Percentiles rank a stretch among this genome's conserved stretches.
Evolutionary conservation across 768 basidiomycete species (phyloP).

Genomic region (Saitozyma podzolica): DNA sequence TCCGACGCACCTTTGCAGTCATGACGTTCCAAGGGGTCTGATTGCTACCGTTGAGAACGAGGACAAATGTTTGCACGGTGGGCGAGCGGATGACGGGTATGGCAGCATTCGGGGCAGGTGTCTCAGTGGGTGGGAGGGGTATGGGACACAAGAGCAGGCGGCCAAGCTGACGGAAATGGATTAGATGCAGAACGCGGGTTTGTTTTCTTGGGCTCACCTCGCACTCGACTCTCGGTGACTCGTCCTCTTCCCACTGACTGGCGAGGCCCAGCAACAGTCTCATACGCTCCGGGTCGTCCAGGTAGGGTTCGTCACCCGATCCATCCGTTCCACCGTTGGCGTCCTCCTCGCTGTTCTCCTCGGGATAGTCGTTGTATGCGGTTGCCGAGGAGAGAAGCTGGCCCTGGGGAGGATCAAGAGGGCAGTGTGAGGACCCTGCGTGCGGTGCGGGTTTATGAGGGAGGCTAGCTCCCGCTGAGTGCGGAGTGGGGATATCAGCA

Average conservation of each 20-base stretch:
- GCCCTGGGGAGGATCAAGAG: constrained; percentile 35
- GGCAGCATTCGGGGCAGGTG: constrained; percentile 3
- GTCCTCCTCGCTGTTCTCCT: constrained; percentile 33
- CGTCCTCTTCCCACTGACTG: constrained; percentile 38
- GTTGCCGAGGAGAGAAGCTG: constrained; percentile 29
- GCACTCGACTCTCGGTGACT: constrained; percentile 37
- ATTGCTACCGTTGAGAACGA: constrained; percentile 33
- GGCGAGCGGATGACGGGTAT: constrained; percentile 22
- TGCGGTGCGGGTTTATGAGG: no score
- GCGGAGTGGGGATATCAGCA: no score
- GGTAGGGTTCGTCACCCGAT: constrained; percentile 37
- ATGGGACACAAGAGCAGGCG: constrained; percentile 25
- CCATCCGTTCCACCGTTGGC: constrained; percentile 23
- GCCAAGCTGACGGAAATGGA: constrained; percentile 29
- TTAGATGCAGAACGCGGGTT: background rate
- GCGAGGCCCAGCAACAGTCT: constrained; percentile 41
- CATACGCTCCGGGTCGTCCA: constrained; percentile 39
- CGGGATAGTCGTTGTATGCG: constrained; percentile 10
- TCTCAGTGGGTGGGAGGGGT: constrained; percentile 16
- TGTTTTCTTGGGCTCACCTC: constrained; percentile 28
- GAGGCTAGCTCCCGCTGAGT: no score
- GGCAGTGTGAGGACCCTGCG: constrained; percentile 29
- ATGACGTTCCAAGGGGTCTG: constrained; percentile 27
- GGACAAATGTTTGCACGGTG: constrained; percentile 17
- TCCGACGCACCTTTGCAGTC: constrained; percentile 23